These are phyloP conservation scores for Telopea speciosissima DNA, from an alignment of 177 flowering plant genomes.

Conservation along the genomic window DNA sequence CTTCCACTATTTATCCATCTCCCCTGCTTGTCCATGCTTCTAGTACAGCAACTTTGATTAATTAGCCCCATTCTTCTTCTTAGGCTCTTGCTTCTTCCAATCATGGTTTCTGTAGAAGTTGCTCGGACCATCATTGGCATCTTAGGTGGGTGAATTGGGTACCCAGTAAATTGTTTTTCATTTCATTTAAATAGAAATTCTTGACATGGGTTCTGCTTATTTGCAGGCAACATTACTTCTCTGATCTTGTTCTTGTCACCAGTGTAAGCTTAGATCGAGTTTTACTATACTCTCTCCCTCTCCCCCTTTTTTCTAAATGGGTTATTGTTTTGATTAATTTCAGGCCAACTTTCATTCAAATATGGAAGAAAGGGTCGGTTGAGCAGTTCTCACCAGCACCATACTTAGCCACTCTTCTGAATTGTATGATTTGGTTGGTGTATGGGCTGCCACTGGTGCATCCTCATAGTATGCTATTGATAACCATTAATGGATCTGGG, in stretches of 20 bases:
- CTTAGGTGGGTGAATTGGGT: conserved; percentile 21
- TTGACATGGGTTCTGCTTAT: conserved; percentile 9
- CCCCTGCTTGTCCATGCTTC: background rate
- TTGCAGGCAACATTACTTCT: conserved; percentile 63
- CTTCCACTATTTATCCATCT: conserved; percentile 2
- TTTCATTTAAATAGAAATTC: too few relatives aligned
- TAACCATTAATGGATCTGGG: conserved; percentile 77
- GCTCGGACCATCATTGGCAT: conserved; percentile 50
- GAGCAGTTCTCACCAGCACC: conserved; percentile 72
- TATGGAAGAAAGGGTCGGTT: conserved; percentile 76
- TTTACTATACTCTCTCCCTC: too few relatives aligned
- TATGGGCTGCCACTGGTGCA: conserved; percentile 78
- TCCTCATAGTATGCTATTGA: conserved; percentile 60
- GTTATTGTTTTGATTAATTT: background rate
- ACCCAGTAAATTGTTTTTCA: background rate
- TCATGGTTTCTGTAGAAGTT: conserved; percentile 49
- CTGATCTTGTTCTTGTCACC: conserved; percentile 63
- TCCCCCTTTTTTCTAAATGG: too few relatives aligned
- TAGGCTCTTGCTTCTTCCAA: conserved; percentile 4
- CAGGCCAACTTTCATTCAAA: conserved; percentile 78
- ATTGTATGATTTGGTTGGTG: conserved; percentile 74
- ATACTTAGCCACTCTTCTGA: conserved; percentile 66
- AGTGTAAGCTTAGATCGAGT: conserved; percentile 33
- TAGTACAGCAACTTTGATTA: background rate
- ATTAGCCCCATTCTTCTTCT: background rate